phyloP scores from a whole-genome alignment of 352 stramenopile species.

The Globisporangium barbulae region DNA sequence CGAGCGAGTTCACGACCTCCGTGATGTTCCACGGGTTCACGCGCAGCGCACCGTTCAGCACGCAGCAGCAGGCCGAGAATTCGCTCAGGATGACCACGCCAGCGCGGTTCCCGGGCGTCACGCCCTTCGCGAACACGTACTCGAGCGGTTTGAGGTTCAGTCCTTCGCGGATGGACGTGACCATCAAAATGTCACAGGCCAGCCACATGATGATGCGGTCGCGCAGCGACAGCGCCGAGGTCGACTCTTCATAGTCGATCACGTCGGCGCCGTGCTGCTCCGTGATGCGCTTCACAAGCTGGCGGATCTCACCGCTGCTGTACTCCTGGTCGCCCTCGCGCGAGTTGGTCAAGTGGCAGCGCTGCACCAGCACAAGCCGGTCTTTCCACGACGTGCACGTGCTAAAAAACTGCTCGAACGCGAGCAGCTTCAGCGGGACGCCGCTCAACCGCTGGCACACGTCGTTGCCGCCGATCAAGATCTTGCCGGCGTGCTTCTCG shows the following conservation, averaged over 20 bases:
- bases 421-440: slow-evolving; percentile 93
- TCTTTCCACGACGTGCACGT: slow-evolving; percentile 94
- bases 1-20: slow-evolving; percentile 87
- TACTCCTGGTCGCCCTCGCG: slow-evolving; percentile 91
- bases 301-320: slow-evolving; percentile 77
- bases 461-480: slow-evolving; percentile 92
- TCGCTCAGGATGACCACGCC: slow-evolving; percentile 97
- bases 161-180: slow-evolving; percentile 96
- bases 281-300: slow-evolving; percentile 82
- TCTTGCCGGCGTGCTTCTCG: slow-evolving; percentile 90
- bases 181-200: slow-evolving; percentile 94
- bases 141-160: slow-evolving; percentile 97
- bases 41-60: slow-evolving; percentile 95
- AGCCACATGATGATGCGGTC: slow-evolving; percentile 93
- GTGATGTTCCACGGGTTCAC: slow-evolving; percentile 98
- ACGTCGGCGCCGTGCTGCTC: slow-evolving; percentile 60
- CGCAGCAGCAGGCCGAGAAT: slow-evolving; percentile 94
- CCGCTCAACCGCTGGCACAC: slow-evolving; percentile 93
- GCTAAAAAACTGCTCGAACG: slow-evolving; percentile 95
- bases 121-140: slow-evolving; percentile 88
- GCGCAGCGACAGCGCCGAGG: slow-evolving; percentile 77
- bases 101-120: slow-evolving; percentile 49
- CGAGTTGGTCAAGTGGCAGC: slow-evolving; percentile 84
- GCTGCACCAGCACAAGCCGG: slow-evolving; percentile 95
- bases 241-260: slow-evolving; percentile 89